Conservation (phyloP, 768 basidiomycete genomes). For the Boletus tylopilopsis region DNA sequence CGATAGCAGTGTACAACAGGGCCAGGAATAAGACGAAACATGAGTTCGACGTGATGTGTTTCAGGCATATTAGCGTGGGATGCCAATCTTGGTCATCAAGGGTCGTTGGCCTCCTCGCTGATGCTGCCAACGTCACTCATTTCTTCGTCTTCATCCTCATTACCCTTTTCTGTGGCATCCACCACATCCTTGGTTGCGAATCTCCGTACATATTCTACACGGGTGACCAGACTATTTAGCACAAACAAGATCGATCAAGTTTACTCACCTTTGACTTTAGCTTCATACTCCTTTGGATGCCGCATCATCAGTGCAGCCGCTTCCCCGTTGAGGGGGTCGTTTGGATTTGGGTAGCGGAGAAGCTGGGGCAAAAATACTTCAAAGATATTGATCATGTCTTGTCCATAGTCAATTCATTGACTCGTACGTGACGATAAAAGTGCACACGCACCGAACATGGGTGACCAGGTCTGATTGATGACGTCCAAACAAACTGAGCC, state of each 20-base stretch:
- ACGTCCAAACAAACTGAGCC: slow-evolving; percentile 98
- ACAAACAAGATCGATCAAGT: not conserved
- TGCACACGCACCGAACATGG: slow-evolving; percentile 87
- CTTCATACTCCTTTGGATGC: slow-evolving; percentile 93
- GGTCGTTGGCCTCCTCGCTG: slow-evolving; percentile 55
- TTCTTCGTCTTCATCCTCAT: slow-evolving; percentile 73
- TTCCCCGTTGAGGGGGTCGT: slow-evolving; percentile 97
- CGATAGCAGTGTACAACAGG: slow-evolving; percentile 15
- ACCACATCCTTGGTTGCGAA: slow-evolving; percentile 90
- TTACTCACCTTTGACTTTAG: slow-evolving; percentile 80
- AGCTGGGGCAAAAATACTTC: slow-evolving; percentile 98
- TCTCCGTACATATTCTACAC: slow-evolving; percentile 90
- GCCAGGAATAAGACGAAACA: slow-evolving; percentile 6
- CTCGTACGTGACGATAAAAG: not conserved
- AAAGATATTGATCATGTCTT: slow-evolving; percentile 99
- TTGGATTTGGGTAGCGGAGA: slow-evolving; percentile 95
- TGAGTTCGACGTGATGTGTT: slow-evolving; percentile 11
- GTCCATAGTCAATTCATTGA: slow-evolving; percentile 1
- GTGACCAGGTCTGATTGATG: slow-evolving; percentile 99
- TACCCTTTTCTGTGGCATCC: slow-evolving; percentile 62
- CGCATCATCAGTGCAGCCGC: slow-evolving; percentile 97
- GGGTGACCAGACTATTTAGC: not conserved
- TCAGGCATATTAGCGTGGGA: slow-evolving; percentile 2
- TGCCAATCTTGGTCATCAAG: slow-evolving; percentile 21
- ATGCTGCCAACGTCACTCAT: slow-evolving; percentile 88